phyloP scores from a whole-genome alignment of 2,329 filamentous ascomycete species.

The Cercospora sojina region DNA sequence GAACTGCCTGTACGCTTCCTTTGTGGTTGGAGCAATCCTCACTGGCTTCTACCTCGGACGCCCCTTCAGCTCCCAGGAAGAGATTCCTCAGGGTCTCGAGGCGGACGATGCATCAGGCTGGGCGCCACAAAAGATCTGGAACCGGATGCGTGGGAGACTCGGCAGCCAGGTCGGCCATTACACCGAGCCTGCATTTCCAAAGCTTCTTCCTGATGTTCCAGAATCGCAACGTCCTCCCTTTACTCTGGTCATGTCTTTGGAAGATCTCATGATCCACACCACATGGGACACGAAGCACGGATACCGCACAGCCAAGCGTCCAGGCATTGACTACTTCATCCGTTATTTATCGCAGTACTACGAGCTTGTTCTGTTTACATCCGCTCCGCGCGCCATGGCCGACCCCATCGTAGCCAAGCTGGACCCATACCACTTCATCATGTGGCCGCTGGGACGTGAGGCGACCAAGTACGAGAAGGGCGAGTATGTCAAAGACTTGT shows the following conservation, averaged over 20 bases:
- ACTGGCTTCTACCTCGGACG: constrained; percentile 76
- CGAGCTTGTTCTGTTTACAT: constrained; percentile 94
- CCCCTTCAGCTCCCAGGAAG: constrained; percentile 77
- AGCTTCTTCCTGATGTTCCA: constrained; percentile 80
- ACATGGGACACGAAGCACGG: constrained; percentile 93
- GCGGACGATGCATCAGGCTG: constrained; percentile 76
- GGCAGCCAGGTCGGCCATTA: constrained; percentile 83
- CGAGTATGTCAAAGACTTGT: constrained; percentile 97
- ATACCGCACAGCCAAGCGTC: constrained; percentile 92
- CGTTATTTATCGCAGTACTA: constrained; percentile 98
- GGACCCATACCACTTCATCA: constrained; percentile 91
- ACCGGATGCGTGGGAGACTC: constrained; percentile 72
- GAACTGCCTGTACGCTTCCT: constrained; percentile 67
- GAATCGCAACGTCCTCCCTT: constrained; percentile 81
- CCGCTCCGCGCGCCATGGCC: constrained; percentile 76
- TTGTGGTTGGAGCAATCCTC: constrained; percentile 57
- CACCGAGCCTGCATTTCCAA: constrained; percentile 91
- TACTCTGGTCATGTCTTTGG: constrained; percentile 86
- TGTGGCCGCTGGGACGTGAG: constrained; percentile 92
- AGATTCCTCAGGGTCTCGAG: constrained; percentile 54
- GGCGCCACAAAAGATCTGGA: constrained; percentile 72
- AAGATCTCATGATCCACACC: constrained; percentile 91
- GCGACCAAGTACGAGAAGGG: constrained; percentile 97
- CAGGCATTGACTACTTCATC: constrained; percentile 94
- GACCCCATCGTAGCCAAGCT: constrained; percentile 89